Conservation (phyloP, 192 early-diverging fungal species). For the Umbelopsis sp. region DNA sequence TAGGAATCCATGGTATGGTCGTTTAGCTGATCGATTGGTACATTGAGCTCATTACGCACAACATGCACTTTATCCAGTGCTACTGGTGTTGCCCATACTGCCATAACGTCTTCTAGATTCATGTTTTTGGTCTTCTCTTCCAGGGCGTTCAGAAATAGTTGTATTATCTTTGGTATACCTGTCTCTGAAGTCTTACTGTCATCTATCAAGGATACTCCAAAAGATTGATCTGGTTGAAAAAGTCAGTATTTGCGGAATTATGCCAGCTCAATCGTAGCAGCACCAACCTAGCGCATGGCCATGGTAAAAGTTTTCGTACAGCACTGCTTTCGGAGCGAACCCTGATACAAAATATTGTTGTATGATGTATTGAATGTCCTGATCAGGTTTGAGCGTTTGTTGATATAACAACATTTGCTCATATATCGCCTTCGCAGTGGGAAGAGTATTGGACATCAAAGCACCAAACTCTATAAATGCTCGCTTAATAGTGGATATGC, state of each 20-base stretch:
- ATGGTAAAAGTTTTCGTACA: conserved; percentile 71
- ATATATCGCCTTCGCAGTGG: conserved; percentile 57
- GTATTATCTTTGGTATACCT: conserved; percentile 63
- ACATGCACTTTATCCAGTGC: conserved; percentile 62
- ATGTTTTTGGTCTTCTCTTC: conserved; percentile 38
- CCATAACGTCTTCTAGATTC: conserved; percentile 40
- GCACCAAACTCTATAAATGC: conserved; percentile 53
- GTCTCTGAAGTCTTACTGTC: conserved; percentile 52
- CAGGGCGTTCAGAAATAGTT: conserved; percentile 62
- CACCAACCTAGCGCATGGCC: conserved; percentile 62
- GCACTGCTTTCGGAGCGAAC: conserved; percentile 69
- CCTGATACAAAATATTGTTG: conserved; percentile 73
- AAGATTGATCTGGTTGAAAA: conserved; percentile 63
- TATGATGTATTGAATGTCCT: conserved; percentile 77
- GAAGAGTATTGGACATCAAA: conserved; percentile 49
- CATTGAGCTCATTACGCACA: conserved; percentile 66
- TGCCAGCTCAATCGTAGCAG: not conserved
- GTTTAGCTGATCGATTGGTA: conserved; percentile 54
- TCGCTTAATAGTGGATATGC: conserved; percentile 52
- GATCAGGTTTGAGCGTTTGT: conserved; percentile 76
- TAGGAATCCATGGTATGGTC: conserved; percentile 56
- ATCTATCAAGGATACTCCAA: conserved; percentile 76
- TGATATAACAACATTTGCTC: conserved; percentile 59
- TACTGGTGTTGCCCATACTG: conserved; percentile 64
- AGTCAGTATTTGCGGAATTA: not conserved